Base-by-base conservation (phyloP, 139 green algal genomes). In the Pycnococcus provasolii region DNA sequence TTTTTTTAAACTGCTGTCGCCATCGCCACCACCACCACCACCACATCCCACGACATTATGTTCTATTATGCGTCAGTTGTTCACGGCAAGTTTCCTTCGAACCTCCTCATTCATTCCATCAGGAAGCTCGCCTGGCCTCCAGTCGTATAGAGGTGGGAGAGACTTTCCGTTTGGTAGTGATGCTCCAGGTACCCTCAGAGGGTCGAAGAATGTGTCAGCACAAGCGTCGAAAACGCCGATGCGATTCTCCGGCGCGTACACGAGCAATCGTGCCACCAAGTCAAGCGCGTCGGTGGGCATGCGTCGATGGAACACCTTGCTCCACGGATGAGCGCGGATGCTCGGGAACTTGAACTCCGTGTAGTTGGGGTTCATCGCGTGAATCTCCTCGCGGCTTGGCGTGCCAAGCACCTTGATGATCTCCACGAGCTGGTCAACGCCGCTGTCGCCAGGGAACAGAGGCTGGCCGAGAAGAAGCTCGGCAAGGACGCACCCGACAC, bases 321-420 rank as follows among this genome's bases (percentile, higher is more conserved):
- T 81, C 89, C 92, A 96, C 45, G 92, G 86, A 71, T 96, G 90
- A 26, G 92, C 82, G 73, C 95, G 96, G 80, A 99, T 96, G 66
- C 96, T 88, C 0, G 90, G 90, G 71, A 96, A 95, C 79, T 96
- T 96, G 83, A 97, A 95, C 81, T 99, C 92, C 9, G 91, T 98
- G 83, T 99, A 99, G 82, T 98, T 96, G 70, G 92, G 93, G 86
- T 99, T 98, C 94, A 99, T 99, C 46, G 83, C 81, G 61, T 91
- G 82, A 77, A 99, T 98, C 78, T 99, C 89, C 78, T 96, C 90
- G 2, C 86, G 75, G 1, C 80, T 90, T 26, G 91, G 91, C 37
- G 91, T 97, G 62, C 91, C 91, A 72, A 97, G 82, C 61, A 89
- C 89, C 84, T 99, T 99, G 76, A 99, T 97, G 83, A 99, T 98